A percentile compares a stretch with the other conserved stretches of the same genome.
phyloP scores from a whole-genome alignment of 2,329 filamentous ascomycete species.

The Neurospora sp. region DNA sequence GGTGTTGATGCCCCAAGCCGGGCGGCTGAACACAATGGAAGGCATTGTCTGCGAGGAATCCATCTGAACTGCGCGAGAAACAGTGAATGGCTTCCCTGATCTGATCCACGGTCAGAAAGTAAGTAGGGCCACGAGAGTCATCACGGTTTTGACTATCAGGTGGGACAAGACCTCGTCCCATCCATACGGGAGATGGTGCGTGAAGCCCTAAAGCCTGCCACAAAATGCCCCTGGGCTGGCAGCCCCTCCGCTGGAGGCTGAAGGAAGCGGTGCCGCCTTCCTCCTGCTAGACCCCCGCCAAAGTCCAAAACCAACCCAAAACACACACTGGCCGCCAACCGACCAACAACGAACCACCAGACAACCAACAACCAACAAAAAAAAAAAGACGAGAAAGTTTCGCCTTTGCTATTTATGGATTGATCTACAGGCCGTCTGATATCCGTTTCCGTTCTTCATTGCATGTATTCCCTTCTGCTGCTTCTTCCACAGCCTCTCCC shows the following conservation, averaged over 20 bases:
- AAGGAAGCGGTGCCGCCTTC: not conserved
- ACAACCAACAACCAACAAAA: not conserved
- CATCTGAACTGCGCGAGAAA: not conserved
- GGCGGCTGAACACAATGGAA: not conserved
- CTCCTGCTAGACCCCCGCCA: not conserved
- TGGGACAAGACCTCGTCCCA: not conserved
- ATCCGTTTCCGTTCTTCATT: not conserved
- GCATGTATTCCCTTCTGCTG: no score
- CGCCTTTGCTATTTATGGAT: accelerated
- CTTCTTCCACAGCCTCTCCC: not conserved
- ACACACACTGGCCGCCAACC: not conserved
- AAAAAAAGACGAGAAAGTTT: not conserved
- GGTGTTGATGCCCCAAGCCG: not conserved
- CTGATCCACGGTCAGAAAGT: not conserved
- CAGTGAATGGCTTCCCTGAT: not conserved
- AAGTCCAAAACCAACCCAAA: not conserved
- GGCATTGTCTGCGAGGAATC: not conserved
- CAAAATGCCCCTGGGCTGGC: not conserved
- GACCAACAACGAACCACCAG: not conserved
- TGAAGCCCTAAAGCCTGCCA: not conserved
- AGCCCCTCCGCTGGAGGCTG: not conserved
- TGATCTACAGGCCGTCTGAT: not conserved
- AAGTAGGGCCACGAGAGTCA: not conserved
- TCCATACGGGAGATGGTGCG: not conserved
- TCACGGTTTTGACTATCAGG: not conserved